phyloP scores from a whole-genome alignment of 352 stramenopile genomes.

The Phytopythium mirpurense region DNA sequence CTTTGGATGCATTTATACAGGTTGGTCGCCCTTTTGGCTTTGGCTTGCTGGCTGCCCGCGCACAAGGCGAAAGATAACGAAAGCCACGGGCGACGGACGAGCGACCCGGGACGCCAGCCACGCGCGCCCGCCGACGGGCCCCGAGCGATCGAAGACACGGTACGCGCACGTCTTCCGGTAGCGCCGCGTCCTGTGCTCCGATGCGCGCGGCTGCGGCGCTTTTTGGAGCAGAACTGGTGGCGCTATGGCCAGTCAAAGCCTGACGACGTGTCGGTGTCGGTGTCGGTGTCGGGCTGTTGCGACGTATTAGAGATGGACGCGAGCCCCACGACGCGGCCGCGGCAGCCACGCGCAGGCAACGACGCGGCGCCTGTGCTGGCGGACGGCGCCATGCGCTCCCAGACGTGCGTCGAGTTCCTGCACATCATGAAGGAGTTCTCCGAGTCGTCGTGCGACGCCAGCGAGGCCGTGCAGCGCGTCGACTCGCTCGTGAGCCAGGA shows the following conservation, averaged over 20 bases:
- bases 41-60: slow-evolving; percentile 6
- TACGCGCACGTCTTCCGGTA: not conserved
- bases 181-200: not conserved
- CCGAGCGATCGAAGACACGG: slow-evolving; percentile 2
- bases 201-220: not conserved
- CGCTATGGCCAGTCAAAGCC: too few species aligned
- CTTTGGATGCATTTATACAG: slow-evolving; percentile 1
- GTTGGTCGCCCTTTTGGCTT: not conserved
- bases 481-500: slow-evolving; percentile 63
- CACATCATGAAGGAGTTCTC: slow-evolving; percentile 77
- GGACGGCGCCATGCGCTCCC: slow-evolving; percentile 33
- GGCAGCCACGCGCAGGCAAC: slow-evolving; percentile 7
- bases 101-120: not conserved
- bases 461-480: slow-evolving; percentile 55
- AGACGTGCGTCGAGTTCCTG: slow-evolving; percentile 60
- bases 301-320: slow-evolving; percentile 9
- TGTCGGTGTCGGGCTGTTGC: too few species aligned
- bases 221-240: too few species aligned
- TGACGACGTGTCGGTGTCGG: too few species aligned
- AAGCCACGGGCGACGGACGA: not conserved
- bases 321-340: slow-evolving; percentile 6
- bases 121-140: not conserved
- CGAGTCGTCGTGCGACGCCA: slow-evolving; percentile 57
- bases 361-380: slow-evolving; percentile 1
- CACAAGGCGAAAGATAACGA: slow-evolving; percentile 7